These are phyloP conservation scores for Ascocoryne sarcoides DNA, from an alignment of 2,329 filamentous ascomycete genomes.

Conservation along the genomic window DNA sequence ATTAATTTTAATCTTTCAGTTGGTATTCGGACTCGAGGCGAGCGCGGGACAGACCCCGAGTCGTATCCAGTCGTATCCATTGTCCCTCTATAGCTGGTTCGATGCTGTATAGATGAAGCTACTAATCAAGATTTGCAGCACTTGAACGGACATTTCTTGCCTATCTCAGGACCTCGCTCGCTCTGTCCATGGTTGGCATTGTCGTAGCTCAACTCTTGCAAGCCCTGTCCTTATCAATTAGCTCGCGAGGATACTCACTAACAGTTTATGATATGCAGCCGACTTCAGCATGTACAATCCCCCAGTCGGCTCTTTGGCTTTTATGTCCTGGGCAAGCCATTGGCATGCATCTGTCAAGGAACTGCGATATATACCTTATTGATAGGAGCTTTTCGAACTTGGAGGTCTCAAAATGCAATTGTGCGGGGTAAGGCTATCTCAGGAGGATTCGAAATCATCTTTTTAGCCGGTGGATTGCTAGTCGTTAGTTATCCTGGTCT, in stretches of 20 bases:
- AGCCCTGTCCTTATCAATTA: constrained; percentile 10
- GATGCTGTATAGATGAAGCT: constrained; percentile 1
- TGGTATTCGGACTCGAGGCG: too few species aligned
- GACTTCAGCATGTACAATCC: constrained; percentile 32
- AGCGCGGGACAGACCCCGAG: too few species aligned
- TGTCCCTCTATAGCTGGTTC: too few species aligned
- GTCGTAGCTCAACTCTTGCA: constrained; percentile 57
- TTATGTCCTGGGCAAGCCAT: constrained; percentile 49
- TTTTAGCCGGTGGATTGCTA: constrained; percentile 37
- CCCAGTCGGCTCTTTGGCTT: constrained; percentile 43
- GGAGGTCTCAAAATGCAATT: constrained; percentile 51
- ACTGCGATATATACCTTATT: constrained; percentile 34
- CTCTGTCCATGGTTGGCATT: constrained; percentile 59
- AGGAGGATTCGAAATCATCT: constrained; percentile 50
- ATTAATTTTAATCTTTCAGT: too few species aligned
- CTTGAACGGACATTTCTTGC: constrained; percentile 67
- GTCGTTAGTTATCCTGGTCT: constrained; percentile 39
- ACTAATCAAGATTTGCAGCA: constrained; percentile 36
- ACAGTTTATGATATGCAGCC: constrained; percentile 38
- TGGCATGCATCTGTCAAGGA: constrained; percentile 37
- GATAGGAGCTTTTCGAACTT: constrained; percentile 51
- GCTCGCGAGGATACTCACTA: constrained; percentile 11
- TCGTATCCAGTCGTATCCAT: too few species aligned
- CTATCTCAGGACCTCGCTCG: constrained; percentile 62
- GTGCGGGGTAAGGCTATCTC: constrained; percentile 46